These are phyloP conservation scores for Rhodosporidiobolus sp. DNA, from an alignment of 768 basidiomycete genomes.

Conservation along the genomic window DNA sequence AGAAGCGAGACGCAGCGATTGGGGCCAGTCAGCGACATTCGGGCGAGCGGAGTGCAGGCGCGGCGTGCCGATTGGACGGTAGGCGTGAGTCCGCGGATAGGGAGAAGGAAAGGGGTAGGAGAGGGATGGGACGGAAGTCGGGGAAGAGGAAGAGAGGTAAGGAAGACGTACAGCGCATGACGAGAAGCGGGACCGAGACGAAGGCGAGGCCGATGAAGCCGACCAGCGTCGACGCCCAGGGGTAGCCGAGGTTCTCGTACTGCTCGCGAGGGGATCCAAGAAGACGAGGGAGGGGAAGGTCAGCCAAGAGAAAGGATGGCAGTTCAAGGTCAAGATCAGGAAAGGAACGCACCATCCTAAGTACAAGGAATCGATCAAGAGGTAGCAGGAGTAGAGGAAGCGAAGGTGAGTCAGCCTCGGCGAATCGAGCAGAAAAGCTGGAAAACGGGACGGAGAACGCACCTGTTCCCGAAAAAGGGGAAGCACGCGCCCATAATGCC, in stretches of 20 bases:
- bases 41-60: too few relatives aligned
- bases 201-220: constrained; percentile 9
- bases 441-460: too few relatives aligned
- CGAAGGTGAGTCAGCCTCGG: too few relatives aligned
- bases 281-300: not conserved
- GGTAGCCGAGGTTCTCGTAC: not conserved
- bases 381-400: too few relatives aligned
- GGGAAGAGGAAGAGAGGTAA: too few relatives aligned
- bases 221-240: not conserved
- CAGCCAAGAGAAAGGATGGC: not conserved
- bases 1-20: not conserved
- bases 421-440: too few relatives aligned
- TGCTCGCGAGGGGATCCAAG: not conserved
- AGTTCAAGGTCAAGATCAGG: not conserved
- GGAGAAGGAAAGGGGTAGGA: too few relatives aligned
- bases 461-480: constrained; percentile 34
- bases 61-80: too few relatives aligned
- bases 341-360: constrained; percentile 1
- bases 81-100: too few relatives aligned
- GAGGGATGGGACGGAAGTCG: not conserved
- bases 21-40: too few relatives aligned
- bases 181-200: not conserved
- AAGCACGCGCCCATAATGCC: constrained; percentile 20
- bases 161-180: not conserved
- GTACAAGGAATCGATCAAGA: too few relatives aligned